Percentiles rank a stretch among this genome's conserved stretches.
Evolutionary conservation across 768 basidiomycete species (phyloP).

Genomic region (Gelatoporia subvermispora): DNA sequence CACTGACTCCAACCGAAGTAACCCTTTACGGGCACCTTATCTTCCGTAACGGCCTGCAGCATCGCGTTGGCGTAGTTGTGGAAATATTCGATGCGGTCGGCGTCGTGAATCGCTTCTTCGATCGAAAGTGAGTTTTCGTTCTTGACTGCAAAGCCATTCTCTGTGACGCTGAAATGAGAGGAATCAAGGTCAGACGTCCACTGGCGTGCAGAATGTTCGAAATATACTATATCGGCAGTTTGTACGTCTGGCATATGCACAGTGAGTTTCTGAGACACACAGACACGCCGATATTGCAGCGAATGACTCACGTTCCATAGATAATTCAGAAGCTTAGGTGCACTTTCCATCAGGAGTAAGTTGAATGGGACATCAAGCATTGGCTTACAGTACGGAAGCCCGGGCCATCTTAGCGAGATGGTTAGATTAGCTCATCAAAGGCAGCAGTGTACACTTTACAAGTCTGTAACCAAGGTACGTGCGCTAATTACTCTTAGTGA

Average conservation of each 20-base stretch:
- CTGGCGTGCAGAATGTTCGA: neutral
- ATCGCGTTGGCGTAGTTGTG: constrained; percentile 32
- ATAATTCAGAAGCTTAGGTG: constrained; percentile 31
- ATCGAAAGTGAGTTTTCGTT: constrained; percentile 32
- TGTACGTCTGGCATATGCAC: constrained; percentile 25
- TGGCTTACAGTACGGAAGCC: constrained; percentile 31
- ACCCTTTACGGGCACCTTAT: constrained; percentile 31
- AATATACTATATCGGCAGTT: constrained; percentile 31
- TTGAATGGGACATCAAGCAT: neutral
- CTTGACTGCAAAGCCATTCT: constrained; percentile 41
- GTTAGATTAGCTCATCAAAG: neutral
- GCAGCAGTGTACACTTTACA: constrained; percentile 18
- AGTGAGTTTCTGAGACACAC: neutral
- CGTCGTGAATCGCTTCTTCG: constrained; percentile 31
- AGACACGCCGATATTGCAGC: neutral
- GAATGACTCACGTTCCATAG: constrained; percentile 29
- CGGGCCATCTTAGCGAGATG: constrained; percentile 22
- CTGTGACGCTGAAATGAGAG: constrained; percentile 30
- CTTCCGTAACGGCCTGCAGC: constrained; percentile 31
- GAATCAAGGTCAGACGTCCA: neutral
- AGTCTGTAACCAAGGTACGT: constrained; percentile 32
- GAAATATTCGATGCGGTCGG: constrained; percentile 38
- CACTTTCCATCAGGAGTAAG: too few relatives aligned
- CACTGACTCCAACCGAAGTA: constrained; percentile 39
- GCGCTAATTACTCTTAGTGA: constrained; percentile 20